A percentile compares a stretch with the other conserved stretches of the same genome.
Evolutionary conservation across 352 stramenopile genomes (phyloP).

Genomic region (Pythium volutum): DNA sequence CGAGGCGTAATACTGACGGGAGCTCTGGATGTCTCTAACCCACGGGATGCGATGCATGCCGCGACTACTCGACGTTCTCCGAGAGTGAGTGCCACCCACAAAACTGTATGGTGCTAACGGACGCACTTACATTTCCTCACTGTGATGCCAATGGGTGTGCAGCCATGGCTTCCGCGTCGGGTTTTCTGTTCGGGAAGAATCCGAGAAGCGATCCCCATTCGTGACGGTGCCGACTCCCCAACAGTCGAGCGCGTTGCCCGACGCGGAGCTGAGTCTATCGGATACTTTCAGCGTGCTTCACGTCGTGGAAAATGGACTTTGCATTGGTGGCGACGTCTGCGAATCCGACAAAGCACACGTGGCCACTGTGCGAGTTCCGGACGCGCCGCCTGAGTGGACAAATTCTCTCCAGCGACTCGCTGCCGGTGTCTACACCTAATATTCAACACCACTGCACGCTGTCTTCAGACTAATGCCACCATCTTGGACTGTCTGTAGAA

Average conservation of each 20-base stretch:
- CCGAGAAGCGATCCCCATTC: background rate
- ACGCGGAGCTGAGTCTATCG: background rate
- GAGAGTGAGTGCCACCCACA: background rate
- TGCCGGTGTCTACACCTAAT: background rate
- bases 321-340: background rate
- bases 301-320: background rate
- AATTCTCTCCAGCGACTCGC: slow-evolving; percentile 2
- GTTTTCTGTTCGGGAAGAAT: background rate
- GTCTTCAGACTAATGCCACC: background rate
- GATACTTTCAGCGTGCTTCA: background rate
- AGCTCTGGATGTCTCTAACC: background rate
- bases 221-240: background rate
- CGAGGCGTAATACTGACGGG: background rate
- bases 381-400: background rate
- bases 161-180: slow-evolving; percentile 11
- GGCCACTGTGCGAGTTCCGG: background rate
- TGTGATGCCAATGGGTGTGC: background rate
- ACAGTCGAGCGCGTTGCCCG: background rate
- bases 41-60: background rate
- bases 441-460: background rate
- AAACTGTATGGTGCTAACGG: background rate
- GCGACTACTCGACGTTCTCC: slow-evolving; percentile 2
- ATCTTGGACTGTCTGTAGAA: background rate
- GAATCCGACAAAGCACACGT: background rate
- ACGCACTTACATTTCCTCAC: background rate